Evolutionary conservation across 2,329 filamentous ascomycete species (phyloP), one percentile per base, ranked within the genome.

Genomic region (Fusarium anthophilum): DNA sequence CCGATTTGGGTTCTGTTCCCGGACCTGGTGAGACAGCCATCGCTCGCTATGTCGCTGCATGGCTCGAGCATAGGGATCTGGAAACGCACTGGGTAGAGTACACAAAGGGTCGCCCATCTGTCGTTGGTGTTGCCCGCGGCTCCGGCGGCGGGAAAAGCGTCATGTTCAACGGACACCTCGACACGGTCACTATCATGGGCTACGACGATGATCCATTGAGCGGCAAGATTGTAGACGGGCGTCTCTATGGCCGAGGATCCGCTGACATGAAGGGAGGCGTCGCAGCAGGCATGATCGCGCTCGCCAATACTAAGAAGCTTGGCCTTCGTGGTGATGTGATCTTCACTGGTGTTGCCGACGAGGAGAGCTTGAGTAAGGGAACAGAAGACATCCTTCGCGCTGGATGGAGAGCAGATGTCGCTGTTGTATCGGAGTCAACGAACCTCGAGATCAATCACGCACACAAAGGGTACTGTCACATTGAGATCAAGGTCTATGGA

Each of bases 131-230:
- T 2, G 79, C 84, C 3, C 82, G 83, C 7, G 87, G 88, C 5
- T 80, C 78, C 1, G 86, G 87, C 1, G 83, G 80, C 2, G 87
- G 86, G 10, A 85, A 85, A 64, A 85, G 79, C 4, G 74, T 89
- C 10, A 87, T 89, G 84, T 79, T 89, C 45, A 88, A 89, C 30
- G 87, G 87, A 0, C 87, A 89, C 66, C 82, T 86, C 2, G 87
- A 89, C 60, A 89, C 87, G 0, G 87, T 89, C 10, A 88, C 83
- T 11, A 72, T 85, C 0, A 73, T 80, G 10, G 86, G 85, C 6
- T 88, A 89, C 63, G 83, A 85, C 3, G 81, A 79, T 5, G 82
- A 88, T 44, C 81, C 86, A 0, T 75, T 89, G 2, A 83, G 83
- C 15, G 87, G 87, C 6, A 71, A 80, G 13, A 77, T 85, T 10